Evolutionary conservation across 2,329 filamentous ascomycete species (phyloP), one percentile per base, ranked within the genome.

Genomic region (Anisogramma anomala): DNA sequence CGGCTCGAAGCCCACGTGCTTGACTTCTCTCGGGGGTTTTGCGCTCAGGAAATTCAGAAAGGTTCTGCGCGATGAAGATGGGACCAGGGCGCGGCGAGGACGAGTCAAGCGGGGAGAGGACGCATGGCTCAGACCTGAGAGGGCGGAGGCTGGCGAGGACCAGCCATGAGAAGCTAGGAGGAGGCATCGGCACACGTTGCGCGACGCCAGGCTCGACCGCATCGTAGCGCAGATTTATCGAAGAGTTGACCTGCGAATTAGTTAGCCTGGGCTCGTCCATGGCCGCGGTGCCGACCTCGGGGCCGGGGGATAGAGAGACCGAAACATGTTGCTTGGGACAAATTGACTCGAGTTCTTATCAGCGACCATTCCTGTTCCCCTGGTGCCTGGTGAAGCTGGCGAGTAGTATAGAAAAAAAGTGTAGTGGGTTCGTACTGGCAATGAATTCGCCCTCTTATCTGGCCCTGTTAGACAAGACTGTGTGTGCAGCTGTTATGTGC

Each of bases 1-100:
- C 0, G 76, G 82, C 53, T 78, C 82, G 46, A 79, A 65, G 51
- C 78, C 70, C 37, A 78, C 67, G 17, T 75, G 67, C 56, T 77
- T 79, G 32, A 78, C 60, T 42, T 72, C 64, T 44, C 74, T 68
- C 14, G 76, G 70, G 3, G 74, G 63, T 51, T 77, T 76, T 48
- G 67, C 57, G 50, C 83, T 72, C 34, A 86, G 63, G 30, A 47
- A 38, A 19, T 70, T 69, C 52, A 87, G 69, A 43, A 88, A 43
- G 28, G 41, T 34, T 41, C 36, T 39, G 39, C 39, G 43, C 15
- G 41, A 33, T 9, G 41, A 41, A 3, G 30, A 18, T 14, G 32
- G 30, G 41, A 36, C 28, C 10, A 33, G 19, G 17, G 18, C 33
- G 32, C 26, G 37, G 25, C 33, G 34, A 23, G 36, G 30, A 4